Base-by-base conservation (phyloP, 2,329 filamentous ascomycete genomes). In the Elsinoe ampelina region DNA sequence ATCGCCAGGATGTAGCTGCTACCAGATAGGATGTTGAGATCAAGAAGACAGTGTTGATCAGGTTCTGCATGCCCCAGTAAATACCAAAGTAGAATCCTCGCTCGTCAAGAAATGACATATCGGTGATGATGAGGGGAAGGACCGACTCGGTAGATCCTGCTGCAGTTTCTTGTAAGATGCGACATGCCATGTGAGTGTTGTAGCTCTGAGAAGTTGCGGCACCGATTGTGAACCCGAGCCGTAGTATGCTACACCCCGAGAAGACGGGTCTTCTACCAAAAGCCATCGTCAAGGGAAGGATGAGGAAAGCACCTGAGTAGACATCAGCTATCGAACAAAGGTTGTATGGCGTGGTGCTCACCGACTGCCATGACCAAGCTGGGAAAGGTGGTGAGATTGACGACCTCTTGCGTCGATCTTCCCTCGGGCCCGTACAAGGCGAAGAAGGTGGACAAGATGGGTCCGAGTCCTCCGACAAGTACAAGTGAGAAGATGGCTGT, bases 401-500 rank as follows among this genome's bases (percentile, higher is more conserved):
- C 65, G 1, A 71, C 62, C 10, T 72, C 57, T 5, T 61, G 57
- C 5, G 58, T 36, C 2, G 62, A 43, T 20, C 63, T 60, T 35
- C 71, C 60, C 52, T 59, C 19, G 30, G 63, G 61, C 1, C 57
- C 55, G 45, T 72, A 73, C 8, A 68, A 58, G 36, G 63, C 60
- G 26, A 71, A 64, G 56, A 72, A 71, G 12, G 66, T 62, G 0
- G 62, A 62, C 8, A 73, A 61, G 26, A 73, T 68, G 0, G 70
- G 62, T 2, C 71, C 77, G 4, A 80, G 68, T 55, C 77, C 77
- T 65, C 77, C 76, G 41, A 78, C 72, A 51, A 80, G 71, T 38
- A 77, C 76, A 71, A 80, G 57, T 1, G 62, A 63, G 58, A 67
- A 65, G 47, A 67, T 63, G 2, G 59, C 45, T 34, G 51, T 13